Percentiles rank a stretch among this genome's conserved stretches.
Evolutionary conservation across 2,329 filamentous ascomycete species (phyloP).

Genomic region (Cladosporium cucumerinum): DNA sequence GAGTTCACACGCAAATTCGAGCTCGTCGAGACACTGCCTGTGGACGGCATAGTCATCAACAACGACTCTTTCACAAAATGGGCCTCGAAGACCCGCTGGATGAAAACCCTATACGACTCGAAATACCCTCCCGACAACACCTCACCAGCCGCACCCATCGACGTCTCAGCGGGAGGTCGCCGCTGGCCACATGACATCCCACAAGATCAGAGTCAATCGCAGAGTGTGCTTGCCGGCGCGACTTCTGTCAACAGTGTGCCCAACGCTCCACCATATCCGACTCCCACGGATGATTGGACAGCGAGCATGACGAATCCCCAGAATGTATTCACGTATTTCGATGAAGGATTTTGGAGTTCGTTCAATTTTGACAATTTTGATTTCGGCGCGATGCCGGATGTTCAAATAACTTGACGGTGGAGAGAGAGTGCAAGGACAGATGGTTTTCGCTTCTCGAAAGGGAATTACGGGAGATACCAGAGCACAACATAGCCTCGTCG

Average conservation of each 20-base stretch:
- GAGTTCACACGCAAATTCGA: conserved; percentile 22
- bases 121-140: conserved; percentile 8
- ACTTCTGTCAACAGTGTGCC: not conserved
- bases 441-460: no score
- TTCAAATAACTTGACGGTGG: not conserved
- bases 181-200: conserved; percentile 3
- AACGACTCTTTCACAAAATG: conserved; percentile 33
- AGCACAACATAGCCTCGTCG: not conserved
- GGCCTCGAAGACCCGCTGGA: conserved; percentile 27
- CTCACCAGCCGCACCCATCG: not conserved
- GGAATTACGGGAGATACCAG: not conserved
- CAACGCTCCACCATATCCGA: not conserved
- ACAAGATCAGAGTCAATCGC: not conserved
- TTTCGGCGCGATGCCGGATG: not conserved
- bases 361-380: conserved; percentile 14
- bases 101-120: conserved; percentile 29
- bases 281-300: conserved; percentile 6
- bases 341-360: conserved; percentile 13
- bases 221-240: not conserved
- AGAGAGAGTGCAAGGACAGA: no score
- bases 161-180: not conserved
- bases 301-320: conserved; percentile 6
- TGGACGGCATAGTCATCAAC: conserved; percentile 27
- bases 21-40: conserved; percentile 6
- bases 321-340: conserved; percentile 12